These are phyloP conservation scores for Prunus fruticosa DNA, from an alignment of 306 rosid genomes.

Conservation along the genomic window DNA sequence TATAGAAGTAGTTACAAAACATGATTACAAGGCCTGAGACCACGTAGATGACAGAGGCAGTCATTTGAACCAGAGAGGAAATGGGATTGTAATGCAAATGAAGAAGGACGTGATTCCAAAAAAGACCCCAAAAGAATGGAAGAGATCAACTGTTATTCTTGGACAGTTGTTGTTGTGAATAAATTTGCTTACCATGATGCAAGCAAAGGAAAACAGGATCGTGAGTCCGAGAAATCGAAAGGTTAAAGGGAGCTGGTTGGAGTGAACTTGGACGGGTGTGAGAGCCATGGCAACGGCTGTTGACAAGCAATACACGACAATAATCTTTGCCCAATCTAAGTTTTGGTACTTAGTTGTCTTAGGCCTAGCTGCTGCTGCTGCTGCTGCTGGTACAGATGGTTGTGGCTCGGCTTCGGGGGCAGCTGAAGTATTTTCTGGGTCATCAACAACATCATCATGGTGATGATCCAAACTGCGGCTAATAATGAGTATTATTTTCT, in stretches of 20 bases:
- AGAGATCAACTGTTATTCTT: rapidly evolving
- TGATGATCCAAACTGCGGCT: not conserved
- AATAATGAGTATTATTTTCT: too few species aligned
- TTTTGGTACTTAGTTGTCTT: not conserved
- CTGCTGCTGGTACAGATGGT: too few species aligned
- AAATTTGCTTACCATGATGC: not conserved
- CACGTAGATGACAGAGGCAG: not conserved
- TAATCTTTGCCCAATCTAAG: not conserved
- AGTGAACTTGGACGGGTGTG: not conserved
- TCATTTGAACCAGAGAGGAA: not conserved
- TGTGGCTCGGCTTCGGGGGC: too few species aligned
- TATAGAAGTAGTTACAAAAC: not conserved
- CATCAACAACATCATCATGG: too few species aligned
- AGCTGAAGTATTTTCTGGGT: too few species aligned
- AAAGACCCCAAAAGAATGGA: not conserved
- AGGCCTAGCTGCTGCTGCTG: too few species aligned
- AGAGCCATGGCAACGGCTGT: not conserved
- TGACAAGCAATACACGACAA: not conserved
- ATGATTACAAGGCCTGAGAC: not conserved
- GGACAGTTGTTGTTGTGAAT: not conserved
- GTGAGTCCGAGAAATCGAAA: not conserved
- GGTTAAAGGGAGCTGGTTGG: not conserved
- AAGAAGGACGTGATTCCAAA: not conserved
- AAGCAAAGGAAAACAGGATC: not conserved
- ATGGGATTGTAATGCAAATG: not conserved